Base-by-base conservation (phyloP, 257 asterid genomes). In the Rhazya stricta region DNA sequence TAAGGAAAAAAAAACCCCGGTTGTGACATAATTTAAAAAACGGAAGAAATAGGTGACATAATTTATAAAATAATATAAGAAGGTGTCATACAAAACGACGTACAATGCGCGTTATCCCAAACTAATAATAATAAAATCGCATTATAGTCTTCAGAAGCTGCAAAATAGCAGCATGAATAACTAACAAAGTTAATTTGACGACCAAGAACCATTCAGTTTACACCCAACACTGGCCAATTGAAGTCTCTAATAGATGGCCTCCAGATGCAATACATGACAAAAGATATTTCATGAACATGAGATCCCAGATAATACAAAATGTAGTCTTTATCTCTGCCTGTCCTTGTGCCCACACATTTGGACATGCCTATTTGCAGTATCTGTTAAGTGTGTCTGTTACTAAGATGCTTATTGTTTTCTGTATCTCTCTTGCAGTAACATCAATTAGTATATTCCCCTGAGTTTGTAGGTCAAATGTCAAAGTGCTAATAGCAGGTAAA, bases 141-240 rank as follows among this genome's bases (percentile, higher is more conserved):
- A n/a, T n/a, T 43, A 32, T 13, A 42, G 51, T 18, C 63, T 75
- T 41, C 67, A 51, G 21, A 75, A n/a, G 65, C 65, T 45, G 77
- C 60, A 74, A 39, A 13, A 6, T 9, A 10, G 2, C 30, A 27
- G 21, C 25, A 46, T 19, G 11, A 74, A 61, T 19, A n/a, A 8
- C 57, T 48, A 25, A 46, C 37, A 57, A 75, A 56, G 23, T 62
- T 6, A 39, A 72, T 37, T 36, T 41, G 16, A 56, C 18, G 32
- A 32, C 13, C 48, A 29, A 61, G 42, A 43, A 43, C 58, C 43
- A 41, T 37, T 67, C 32, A 67, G 27, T 61, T 30, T 30, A 48
- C 67, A 30, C 41, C 67, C 34, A 30, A 61, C 7, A 61, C 5
- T 45, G 13, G 42, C 30, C 67, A 32, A 63, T 34, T 63, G 27